A percentile compares a stretch with the other conserved stretches of the same genome.
Evolutionary conservation across 371 early-diverging fungal genomes (phyloP).

Genomic region (Nematocida parisii): DNA sequence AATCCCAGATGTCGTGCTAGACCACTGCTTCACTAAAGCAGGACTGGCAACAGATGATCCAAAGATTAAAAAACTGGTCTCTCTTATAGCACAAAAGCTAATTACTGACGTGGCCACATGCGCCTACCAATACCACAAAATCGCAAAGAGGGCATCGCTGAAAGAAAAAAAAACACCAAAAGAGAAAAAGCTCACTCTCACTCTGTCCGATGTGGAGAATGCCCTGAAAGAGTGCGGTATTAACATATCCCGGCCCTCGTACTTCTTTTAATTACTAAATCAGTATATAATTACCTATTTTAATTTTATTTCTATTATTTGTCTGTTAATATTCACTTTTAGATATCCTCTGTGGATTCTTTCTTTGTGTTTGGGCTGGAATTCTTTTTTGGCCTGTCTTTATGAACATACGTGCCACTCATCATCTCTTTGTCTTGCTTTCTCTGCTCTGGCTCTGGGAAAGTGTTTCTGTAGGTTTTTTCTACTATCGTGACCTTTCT

Average conservation of each 20-base stretch:
- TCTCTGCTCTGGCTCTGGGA: slow-evolving; percentile 38
- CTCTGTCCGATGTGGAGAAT: slow-evolving; percentile 69
- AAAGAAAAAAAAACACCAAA: slow-evolving; percentile 70
- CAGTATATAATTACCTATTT: background rate
- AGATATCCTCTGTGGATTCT: background rate
- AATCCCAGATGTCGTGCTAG: slow-evolving; percentile 89
- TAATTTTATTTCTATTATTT: background rate
- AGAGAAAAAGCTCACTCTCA: slow-evolving; percentile 70
- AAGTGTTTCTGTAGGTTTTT: slow-evolving; percentile 24
- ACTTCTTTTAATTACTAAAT: slow-evolving; percentile 64
- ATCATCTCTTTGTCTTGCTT: slow-evolving; percentile 59
- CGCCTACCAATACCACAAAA: slow-evolving; percentile 70
- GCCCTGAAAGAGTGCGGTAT: slow-evolving; percentile 70
- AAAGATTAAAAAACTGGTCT: slow-evolving; percentile 67
- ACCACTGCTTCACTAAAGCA: slow-evolving; percentile 82
- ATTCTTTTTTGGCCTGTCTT: slow-evolving; percentile 8
- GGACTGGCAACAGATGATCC: slow-evolving; percentile 80
- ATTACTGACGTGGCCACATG: slow-evolving; percentile 68
- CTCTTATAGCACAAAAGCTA: slow-evolving; percentile 70
- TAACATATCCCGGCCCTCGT: slow-evolving; percentile 67
- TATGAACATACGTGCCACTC: slow-evolving; percentile 61
- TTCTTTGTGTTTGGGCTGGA: background rate
- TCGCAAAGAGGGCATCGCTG: slow-evolving; percentile 67
- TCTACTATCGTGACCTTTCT: slow-evolving; percentile 62
- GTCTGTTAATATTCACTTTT: background rate